Conservation (phyloP, 2,329 filamentous ascomycete species). For the Cladorrhinum sp. region DNA sequence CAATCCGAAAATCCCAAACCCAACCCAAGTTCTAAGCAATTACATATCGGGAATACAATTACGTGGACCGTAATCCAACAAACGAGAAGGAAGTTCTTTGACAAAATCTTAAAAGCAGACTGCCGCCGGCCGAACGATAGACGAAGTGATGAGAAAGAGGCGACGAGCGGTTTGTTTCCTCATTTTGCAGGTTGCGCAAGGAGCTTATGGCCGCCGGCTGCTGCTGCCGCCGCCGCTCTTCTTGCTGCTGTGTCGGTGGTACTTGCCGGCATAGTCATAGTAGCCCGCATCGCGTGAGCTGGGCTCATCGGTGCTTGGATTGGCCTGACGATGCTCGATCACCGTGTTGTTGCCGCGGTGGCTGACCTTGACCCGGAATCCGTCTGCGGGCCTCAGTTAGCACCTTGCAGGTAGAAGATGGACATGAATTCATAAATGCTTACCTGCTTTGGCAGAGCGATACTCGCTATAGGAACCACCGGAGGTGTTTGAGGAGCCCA, state of each 20-base stretch:
- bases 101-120: too few relatives aligned
- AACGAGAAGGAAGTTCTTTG: too few relatives aligned
- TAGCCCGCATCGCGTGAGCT: slow-evolving; percentile 11
- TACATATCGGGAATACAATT: too few relatives aligned
- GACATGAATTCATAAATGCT: neutral
- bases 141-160: too few relatives aligned
- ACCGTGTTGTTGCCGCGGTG: slow-evolving; percentile 8
- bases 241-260: neutral
- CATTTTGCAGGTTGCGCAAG: too few relatives aligned
- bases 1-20: too few relatives aligned
- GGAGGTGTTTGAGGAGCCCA: slow-evolving; percentile 17
- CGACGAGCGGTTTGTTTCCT: too few relatives aligned
- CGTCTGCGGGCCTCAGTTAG: slow-evolving; percentile 11
- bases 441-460: slow-evolving; percentile 17
- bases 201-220: neutral
- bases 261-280: neutral
- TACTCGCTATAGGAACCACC: neutral
- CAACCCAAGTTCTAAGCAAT: neutral
- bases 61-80: too few relatives aligned
- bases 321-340: slow-evolving; percentile 19
- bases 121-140: too few relatives aligned
- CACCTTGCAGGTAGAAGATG: neutral
- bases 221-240: slow-evolving; percentile 7
- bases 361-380: slow-evolving; percentile 13
- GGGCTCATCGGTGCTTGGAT: slow-evolving; percentile 18